Evolutionary conservation across 2,329 filamentous ascomycete genomes (phyloP), one percentile per base, ranked within the genome.

Genomic region (Colletotrichum euphorbiae): DNA sequence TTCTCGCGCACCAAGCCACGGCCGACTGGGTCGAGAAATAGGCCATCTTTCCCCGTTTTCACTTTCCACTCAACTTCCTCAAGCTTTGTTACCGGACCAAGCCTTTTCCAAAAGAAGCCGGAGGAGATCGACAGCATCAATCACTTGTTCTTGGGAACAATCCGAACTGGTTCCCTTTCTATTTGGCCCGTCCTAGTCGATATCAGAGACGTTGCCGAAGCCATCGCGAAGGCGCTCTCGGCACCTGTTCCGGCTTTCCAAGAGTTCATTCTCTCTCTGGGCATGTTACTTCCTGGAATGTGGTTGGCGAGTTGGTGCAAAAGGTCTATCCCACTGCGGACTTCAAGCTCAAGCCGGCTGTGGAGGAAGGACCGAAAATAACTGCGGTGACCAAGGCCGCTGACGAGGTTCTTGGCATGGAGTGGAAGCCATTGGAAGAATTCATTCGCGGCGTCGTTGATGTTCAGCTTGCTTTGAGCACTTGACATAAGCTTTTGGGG

Each of bases 1-100:
- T 64, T 3, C 59, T 67, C 15, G 64, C 64, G 7, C 64, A 67
- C 17, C 51, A 62, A 5, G 51, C 51, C 2, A 48, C 59, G 2
- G 42, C 38, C 3, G 45, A 63, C 19, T 67, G 58, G 59, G 51
- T 51, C 11, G n/a, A 28, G 3, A 43, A 57, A 28, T 19, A 24
- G 11, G 0, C 64, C 64, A 1, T 5, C 9, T 7, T 67, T 57
- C 38, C 12, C 24, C 3, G 33, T 67, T 7, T 13, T 67, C 7
- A 67, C 64, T 3, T 21, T 67, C 7, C 51, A 67, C 45, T n/a
- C n/a, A n/a, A n/a, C n/a, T n/a, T n/a, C n/a, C n/a, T 59, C 64
- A 2, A 56, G 42, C 3, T 64, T 67, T 15, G 59, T 67, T 0
- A 56, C 42, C 0, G 59, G 59, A 1, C 59, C 48, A 3, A 57